Evolutionary conservation across 2,329 filamentous ascomycete genomes (phyloP).

Genomic region (Fusarium austroafricanum): DNA sequence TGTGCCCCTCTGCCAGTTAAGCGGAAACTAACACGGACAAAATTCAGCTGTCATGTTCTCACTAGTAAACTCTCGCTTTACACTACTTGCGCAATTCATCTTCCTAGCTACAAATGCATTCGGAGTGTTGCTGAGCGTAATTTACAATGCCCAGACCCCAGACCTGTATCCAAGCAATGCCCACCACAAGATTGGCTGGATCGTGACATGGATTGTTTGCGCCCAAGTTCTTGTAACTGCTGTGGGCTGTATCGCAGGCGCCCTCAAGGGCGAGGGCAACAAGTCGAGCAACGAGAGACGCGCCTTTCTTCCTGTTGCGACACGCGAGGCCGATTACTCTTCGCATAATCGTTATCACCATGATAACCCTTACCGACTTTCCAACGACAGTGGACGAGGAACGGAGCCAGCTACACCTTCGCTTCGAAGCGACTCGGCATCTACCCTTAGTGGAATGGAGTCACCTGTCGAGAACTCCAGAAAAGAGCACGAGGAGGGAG

Average conservation of each 20-base stretch:
- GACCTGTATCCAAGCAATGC: slow-evolving; percentile 88
- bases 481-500: slow-evolving; percentile 62
- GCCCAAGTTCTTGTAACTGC: slow-evolving; percentile 78
- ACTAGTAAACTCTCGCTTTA: slow-evolving; percentile 80
- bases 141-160: slow-evolving; percentile 85
- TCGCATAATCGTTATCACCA: slow-evolving; percentile 62
- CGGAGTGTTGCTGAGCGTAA: slow-evolving; percentile 71
- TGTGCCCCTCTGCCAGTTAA: not conserved
- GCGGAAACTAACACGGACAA: slow-evolving; percentile 14
- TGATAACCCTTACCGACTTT: slow-evolving; percentile 64
- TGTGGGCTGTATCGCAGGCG: slow-evolving; percentile 67
- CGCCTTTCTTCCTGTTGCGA: slow-evolving; percentile 72
- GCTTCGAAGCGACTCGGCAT: slow-evolving; percentile 72
- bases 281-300: slow-evolving; percentile 43
- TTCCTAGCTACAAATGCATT: slow-evolving; percentile 74
- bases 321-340: slow-evolving; percentile 43
- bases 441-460: slow-evolving; percentile 62
- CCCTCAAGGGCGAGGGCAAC: not conserved
- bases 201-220: slow-evolving; percentile 76
- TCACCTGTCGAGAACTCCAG: slow-evolving; percentile 52
- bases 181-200: slow-evolving; percentile 92
- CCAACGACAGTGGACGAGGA: slow-evolving; percentile 79
- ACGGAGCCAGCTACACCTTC: slow-evolving; percentile 77
- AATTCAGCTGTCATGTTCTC: slow-evolving; percentile 84
- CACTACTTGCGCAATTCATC: slow-evolving; percentile 73